Conservation (phyloP, 1,284 basidiomycete genomes). For the Leccinum subfulvum region DNA sequence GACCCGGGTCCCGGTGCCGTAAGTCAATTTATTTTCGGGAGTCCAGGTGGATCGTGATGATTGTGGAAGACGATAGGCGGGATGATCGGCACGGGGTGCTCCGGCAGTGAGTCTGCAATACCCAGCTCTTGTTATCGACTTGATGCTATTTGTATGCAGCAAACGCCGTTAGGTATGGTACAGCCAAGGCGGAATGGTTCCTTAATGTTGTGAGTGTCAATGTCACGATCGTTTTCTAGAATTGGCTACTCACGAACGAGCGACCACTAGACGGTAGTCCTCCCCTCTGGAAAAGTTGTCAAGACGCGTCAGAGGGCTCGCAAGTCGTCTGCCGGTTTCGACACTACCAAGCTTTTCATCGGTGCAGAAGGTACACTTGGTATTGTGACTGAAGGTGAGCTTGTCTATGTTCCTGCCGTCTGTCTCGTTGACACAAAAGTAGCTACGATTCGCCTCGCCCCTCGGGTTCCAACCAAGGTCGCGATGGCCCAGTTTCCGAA, state of each 20-base stretch:
- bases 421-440: slow-evolving; percentile 4
- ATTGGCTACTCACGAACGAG: not conserved
- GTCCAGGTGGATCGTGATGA: slow-evolving; percentile 10
- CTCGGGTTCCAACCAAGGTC: slow-evolving; percentile 71
- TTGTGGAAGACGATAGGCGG: slow-evolving; percentile 49
- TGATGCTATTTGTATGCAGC: slow-evolving; percentile 40
- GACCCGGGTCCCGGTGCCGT: slow-evolving; percentile 56
- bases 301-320: slow-evolving; percentile 72
- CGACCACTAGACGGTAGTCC: slow-evolving; percentile 61
- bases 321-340: slow-evolving; percentile 77
- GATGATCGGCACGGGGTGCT: slow-evolving; percentile 57
- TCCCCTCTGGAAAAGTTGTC: slow-evolving; percentile 77
- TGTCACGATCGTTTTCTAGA: not conserved
- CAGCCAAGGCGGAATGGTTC: slow-evolving; percentile 73
- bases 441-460: slow-evolving; percentile 80
- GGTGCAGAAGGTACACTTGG: slow-evolving; percentile 83
- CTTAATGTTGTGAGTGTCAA: slow-evolving; percentile 52
- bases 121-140: not conserved
- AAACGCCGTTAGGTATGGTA: slow-evolving; percentile 82
- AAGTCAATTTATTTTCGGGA: slow-evolving; percentile 21
- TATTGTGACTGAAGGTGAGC: slow-evolving; percentile 70
- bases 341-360: slow-evolving; percentile 79
- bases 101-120: slow-evolving; percentile 44
- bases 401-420: not conserved
- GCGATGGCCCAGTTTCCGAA: slow-evolving; percentile 70